These are phyloP conservation scores for Xylariomycetidae sp. DNA, from an alignment of 2,329 filamentous ascomycete genomes.

Conservation along the genomic window DNA sequence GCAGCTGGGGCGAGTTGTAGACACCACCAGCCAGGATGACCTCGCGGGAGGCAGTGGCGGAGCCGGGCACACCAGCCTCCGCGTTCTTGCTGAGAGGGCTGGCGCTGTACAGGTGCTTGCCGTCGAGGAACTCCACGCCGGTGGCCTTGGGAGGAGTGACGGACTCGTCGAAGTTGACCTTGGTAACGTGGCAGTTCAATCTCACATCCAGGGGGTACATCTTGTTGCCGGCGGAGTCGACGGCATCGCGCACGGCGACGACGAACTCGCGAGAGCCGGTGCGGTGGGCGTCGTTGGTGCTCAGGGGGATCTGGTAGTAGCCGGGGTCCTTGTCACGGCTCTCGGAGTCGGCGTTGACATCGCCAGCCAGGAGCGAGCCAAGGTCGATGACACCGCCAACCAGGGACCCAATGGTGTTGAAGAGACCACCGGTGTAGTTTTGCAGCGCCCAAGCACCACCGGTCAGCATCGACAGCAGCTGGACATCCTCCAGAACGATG, in stretches of 20 bases:
- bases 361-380: slow-evolving; percentile 28
- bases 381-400: slow-evolving; percentile 18
- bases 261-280: slow-evolving; percentile 46
- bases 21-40: slow-evolving; percentile 32
- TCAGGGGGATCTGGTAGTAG: slow-evolving; percentile 48
- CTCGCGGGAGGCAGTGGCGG: slow-evolving; percentile 14
- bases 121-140: slow-evolving; percentile 11
- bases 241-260: slow-evolving; percentile 39
- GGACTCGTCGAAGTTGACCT: slow-evolving; percentile 30
- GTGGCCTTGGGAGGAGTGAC: slow-evolving; percentile 25
- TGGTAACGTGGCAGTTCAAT: slow-evolving; percentile 34
- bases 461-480: slow-evolving; percentile 39
- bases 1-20: slow-evolving; percentile 48
- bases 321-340: slow-evolving; percentile 23
- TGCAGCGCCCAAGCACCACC: slow-evolving; percentile 40
- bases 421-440: slow-evolving; percentile 28
- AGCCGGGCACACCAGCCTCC: slow-evolving; percentile 6
- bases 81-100: slow-evolving; percentile 5
- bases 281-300: slow-evolving; percentile 36
- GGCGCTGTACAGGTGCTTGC: slow-evolving; percentile 10
- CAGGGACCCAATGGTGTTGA: slow-evolving; percentile 3
- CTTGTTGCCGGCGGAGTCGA: slow-evolving; percentile 35
- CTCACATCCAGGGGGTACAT: slow-evolving; percentile 34
- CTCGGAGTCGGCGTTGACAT: slow-evolving; percentile 32
- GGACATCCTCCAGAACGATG: slow-evolving; percentile 37